phyloP scores from a whole-genome alignment of 768 basidiomycete genomes.

The Phaeotremella fagi region DNA sequence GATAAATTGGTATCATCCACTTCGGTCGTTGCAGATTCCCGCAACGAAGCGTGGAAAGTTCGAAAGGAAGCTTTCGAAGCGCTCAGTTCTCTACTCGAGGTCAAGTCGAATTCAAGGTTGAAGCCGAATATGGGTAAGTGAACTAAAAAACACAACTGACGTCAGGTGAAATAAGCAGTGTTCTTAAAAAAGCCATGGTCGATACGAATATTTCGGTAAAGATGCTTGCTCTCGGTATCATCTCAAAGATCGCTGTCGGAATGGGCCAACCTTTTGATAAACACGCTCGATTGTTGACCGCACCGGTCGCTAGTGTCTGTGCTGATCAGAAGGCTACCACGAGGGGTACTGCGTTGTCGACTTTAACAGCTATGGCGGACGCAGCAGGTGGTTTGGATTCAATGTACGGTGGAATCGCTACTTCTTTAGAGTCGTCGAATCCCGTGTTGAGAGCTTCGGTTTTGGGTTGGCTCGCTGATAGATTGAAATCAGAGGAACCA shows the following conservation, averaged over 20 bases:
- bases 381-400: conserved; percentile 80
- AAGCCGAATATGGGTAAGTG: conserved; percentile 79
- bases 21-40: conserved; percentile 72
- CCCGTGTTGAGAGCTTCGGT: conserved; percentile 69
- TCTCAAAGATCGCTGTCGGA: conserved; percentile 80
- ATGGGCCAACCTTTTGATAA: conserved; percentile 97
- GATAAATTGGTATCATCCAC: conserved; percentile 79
- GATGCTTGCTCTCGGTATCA: conserved; percentile 78
- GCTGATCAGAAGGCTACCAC: conserved; percentile 89
- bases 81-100: conserved; percentile 76
- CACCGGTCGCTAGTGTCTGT: conserved; percentile 74
- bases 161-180: conserved; percentile 80
- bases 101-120: conserved; percentile 84
- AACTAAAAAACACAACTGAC: conserved; percentile 1
- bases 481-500: conserved; percentile 52
- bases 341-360: conserved; percentile 68
- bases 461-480: conserved; percentile 42
- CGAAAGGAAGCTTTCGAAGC: conserved; percentile 91
- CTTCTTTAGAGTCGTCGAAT: conserved; percentile 74
- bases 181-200: conserved; percentile 77
- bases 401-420: conserved; percentile 70
- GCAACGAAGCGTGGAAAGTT: conserved; percentile 93
- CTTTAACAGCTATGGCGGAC: conserved; percentile 74
- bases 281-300: conserved; percentile 67
- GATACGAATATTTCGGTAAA: conserved; percentile 96